phyloP scores from a whole-genome alignment of 2,329 filamentous ascomycete genomes.

The Botryosphaeria dothidea region DNA sequence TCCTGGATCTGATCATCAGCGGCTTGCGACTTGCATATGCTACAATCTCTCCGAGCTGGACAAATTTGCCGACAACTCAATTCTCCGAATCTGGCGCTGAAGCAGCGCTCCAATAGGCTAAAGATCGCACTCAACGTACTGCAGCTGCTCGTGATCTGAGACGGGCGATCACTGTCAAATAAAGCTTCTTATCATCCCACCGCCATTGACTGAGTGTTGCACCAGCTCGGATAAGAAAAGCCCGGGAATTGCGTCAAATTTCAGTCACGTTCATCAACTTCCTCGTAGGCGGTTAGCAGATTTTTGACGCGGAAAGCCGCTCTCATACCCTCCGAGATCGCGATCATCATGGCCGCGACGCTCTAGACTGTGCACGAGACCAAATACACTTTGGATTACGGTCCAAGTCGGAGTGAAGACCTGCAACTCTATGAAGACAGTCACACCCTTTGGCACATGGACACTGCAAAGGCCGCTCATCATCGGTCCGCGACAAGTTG shows the following conservation, averaged over 20 bases:
- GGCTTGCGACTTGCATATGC: conserved; percentile 4
- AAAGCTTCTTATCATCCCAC: conserved; percentile 8
- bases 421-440: not conserved
- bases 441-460: not conserved
- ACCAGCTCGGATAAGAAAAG: not conserved
- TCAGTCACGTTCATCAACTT: not conserved
- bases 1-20: not conserved
- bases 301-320: not conserved
- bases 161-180: conserved; percentile 14
- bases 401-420: not conserved
- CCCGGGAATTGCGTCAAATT: not conserved
- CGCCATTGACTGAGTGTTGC: not conserved
- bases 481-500: not conserved
- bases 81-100: conserved; percentile 7
- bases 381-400: not conserved
- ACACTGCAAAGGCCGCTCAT: not conserved
- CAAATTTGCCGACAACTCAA: conserved; percentile 7
- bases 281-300: not conserved
- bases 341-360: not conserved
- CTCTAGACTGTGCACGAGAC: not conserved
- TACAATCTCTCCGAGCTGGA: not conserved
- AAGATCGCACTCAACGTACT: not conserved
- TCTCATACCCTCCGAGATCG: not conserved
- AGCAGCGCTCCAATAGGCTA: not conserved
- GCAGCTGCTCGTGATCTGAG: not conserved